These are phyloP conservation scores for Tolypocladium ovalisporum DNA, from an alignment of 2,329 filamentous ascomycete genomes.

Conservation along the genomic window DNA sequence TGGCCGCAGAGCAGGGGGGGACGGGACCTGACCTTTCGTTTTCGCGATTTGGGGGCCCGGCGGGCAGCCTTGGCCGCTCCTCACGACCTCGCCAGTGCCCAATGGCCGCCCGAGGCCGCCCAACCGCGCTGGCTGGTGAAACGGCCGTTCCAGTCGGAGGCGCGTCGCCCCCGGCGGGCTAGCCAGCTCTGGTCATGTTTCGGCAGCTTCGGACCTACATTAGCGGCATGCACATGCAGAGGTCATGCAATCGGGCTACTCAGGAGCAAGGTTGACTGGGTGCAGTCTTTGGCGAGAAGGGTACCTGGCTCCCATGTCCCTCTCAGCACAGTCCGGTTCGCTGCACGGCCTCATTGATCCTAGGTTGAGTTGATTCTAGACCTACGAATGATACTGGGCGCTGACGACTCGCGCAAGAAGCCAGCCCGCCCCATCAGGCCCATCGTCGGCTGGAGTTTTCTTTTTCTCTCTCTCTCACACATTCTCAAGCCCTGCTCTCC, in stretches of 20 bases:
- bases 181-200: not conserved
- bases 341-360: not conserved
- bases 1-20: conserved; percentile 1
- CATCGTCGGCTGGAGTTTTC: not conserved
- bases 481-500: not conserved
- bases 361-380: not conserved
- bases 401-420: not conserved
- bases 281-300: not conserved
- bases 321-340: not conserved
- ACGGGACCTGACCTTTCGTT: too few species aligned
- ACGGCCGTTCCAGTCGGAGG: not conserved
- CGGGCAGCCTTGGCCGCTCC: not conserved
- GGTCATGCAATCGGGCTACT: not conserved
- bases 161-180: not conserved
- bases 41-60: not conserved
- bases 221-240: not conserved
- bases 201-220: not conserved
- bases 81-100: not conserved
- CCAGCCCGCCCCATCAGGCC: not conserved
- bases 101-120: not conserved
- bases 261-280: not conserved
- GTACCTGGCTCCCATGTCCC: not conserved
- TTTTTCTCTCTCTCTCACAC: not conserved
- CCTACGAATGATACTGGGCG: not conserved
- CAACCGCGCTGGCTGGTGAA: not conserved